phyloP scores from a whole-genome alignment of 257 asterid species.

The Perilla frutescens region DNA sequence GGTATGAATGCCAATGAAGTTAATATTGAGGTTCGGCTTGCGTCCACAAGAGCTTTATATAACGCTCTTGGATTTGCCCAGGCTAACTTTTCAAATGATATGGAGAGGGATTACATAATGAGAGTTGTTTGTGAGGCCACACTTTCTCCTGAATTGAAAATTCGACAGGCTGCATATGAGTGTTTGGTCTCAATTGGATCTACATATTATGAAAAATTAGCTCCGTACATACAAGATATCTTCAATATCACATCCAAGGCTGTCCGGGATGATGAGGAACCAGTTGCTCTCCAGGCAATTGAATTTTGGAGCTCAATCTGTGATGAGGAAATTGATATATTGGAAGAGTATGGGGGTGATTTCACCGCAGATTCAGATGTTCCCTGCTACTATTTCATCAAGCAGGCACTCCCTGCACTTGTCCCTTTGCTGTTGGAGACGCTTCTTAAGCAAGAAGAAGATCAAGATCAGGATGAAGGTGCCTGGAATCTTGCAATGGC shows the following conservation, averaged over 20 bases:
- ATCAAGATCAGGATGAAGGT: slow-evolving; percentile 87
- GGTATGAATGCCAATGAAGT: slow-evolving; percentile 81
- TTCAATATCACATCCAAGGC: slow-evolving; percentile 79
- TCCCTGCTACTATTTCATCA: slow-evolving; percentile 73
- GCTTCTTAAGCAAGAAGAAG: slow-evolving; percentile 86
- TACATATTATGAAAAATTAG: slow-evolving; percentile 73
- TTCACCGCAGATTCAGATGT: slow-evolving; percentile 77
- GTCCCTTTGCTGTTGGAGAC: slow-evolving; percentile 80
- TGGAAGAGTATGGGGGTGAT: slow-evolving; percentile 76
- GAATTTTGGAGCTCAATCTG: slow-evolving; percentile 85
- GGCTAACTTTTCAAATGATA: slow-evolving; percentile 79
- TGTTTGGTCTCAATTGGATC: slow-evolving; percentile 83
- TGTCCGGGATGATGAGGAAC: slow-evolving; percentile 73
- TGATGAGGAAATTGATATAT: slow-evolving; percentile 82
- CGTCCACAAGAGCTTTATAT: slow-evolving; percentile 77
- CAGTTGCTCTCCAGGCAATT: slow-evolving; percentile 85
- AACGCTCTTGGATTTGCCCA: slow-evolving; percentile 87
- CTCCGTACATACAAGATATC: slow-evolving; percentile 75
- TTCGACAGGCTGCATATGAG: slow-evolving; percentile 85
- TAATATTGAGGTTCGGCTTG: slow-evolving; percentile 72
- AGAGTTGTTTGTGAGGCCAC: slow-evolving; percentile 90
- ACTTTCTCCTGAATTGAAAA: slow-evolving; percentile 73
- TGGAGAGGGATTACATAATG: slow-evolving; percentile 86
- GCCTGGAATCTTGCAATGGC: slow-evolving; percentile 94
- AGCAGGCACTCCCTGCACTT: slow-evolving; percentile 82